Evolutionary conservation across 1,284 basidiomycete species (phyloP), one percentile per base, ranked within the genome.

Genomic region (Leccinum huronense): DNA sequence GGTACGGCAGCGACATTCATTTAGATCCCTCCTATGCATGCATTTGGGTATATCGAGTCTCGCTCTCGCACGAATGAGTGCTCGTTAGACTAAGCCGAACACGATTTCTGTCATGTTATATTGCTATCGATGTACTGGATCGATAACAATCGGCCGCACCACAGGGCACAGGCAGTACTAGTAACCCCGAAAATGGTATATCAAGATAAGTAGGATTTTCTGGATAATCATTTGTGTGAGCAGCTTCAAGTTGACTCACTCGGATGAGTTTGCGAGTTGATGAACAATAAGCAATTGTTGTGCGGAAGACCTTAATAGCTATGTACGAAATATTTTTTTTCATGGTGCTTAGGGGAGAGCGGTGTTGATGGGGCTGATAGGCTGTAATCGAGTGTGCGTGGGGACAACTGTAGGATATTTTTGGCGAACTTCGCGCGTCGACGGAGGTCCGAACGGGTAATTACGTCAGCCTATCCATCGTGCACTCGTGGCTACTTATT

Each of bases 381-480:
- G 40, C 40, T 42, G 40, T 51, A 51, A 51, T 55, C 9, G 30
- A 55, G 13, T 14, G 13, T 14, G 48, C 23, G 48, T 51, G 48
- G 48, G 48, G 48, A 27, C 11, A n/a, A 9, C 42, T 45, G n/a
- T 42, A n/a, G 48, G 23, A 53, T 14, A 51, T 14, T 27, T 27
- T 51, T 51, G 48, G 48, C 19, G 23, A 51, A 51, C 23, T 51
- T 48, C 45, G 45, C 45, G 23, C 23, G 23, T 23, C 23, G 45
- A 48, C 16, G 19, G 48, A 23, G 48, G 48, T 53, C 48, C 48
- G 57, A 19, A n/a, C 34, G 14, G n/a, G 11, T 34, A 51, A 71
- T 75, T 75, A 76, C 60, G 63, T 73, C 70, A 76, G 73, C 73
- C 1, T 0, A 1, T 40, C 38, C 42, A 45, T 45, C 42, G 42